Conservation (phyloP, 2,329 filamentous ascomycete genomes). For the Chrysoporthe deuterocubensis region DNA sequence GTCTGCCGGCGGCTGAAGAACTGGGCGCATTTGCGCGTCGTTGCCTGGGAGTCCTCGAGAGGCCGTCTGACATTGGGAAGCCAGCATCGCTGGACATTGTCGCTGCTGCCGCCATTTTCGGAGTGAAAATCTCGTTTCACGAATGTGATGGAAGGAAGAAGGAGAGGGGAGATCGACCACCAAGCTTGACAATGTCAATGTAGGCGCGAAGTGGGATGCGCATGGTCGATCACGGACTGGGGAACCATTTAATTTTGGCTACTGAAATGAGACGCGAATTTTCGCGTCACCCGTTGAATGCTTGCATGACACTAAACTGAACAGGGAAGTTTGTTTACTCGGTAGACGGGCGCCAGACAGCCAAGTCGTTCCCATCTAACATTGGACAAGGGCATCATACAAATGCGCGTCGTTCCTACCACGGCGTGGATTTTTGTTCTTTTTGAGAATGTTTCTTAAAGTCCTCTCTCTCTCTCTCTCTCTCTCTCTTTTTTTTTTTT, state of each 20-base stretch:
- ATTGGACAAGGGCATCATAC: neutral
- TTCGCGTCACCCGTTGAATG: slow-evolving; percentile 28
- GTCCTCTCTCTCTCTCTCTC: neutral
- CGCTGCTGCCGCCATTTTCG: slow-evolving; percentile 42
- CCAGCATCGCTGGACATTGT: slow-evolving; percentile 60
- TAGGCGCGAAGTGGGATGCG: slow-evolving; percentile 16
- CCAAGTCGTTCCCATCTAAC: neutral
- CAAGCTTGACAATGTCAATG: neutral
- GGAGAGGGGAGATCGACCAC: neutral
- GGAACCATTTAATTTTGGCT: slow-evolving; percentile 8
- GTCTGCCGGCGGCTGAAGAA: slow-evolving; percentile 51
- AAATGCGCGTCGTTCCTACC: neutral
- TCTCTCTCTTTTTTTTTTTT: neutral
- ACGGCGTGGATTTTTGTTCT: neutral
- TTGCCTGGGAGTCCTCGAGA: slow-evolving; percentile 50
- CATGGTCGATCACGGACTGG: slow-evolving; percentile 1
- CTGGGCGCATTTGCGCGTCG: slow-evolving; percentile 52
- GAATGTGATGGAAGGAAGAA: slow-evolving; percentile 5
- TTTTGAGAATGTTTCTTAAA: neutral
- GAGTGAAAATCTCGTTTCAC: neutral
- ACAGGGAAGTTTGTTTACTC: slow-evolving; percentile 23
- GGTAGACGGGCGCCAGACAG: neutral
- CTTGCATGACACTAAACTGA: slow-evolving; percentile 24
- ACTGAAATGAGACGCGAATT: slow-evolving; percentile 18
- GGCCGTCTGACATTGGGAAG: slow-evolving; percentile 61